These are phyloP conservation scores for Helicocarpus griseus DNA, from an alignment of 2,329 filamentous ascomycete species.

Conservation along the genomic window DNA sequence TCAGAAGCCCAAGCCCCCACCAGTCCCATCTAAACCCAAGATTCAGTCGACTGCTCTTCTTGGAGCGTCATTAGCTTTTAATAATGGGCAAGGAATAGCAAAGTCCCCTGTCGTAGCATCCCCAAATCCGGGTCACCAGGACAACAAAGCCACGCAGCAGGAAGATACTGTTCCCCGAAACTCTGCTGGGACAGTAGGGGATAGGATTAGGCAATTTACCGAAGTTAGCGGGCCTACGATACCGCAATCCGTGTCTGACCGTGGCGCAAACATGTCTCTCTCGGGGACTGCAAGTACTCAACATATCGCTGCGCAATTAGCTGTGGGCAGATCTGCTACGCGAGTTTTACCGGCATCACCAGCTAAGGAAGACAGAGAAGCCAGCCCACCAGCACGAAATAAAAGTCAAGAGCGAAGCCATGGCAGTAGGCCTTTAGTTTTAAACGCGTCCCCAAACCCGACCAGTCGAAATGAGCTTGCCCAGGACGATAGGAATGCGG, in stretches of 20 bases:
- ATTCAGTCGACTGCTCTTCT: slow-evolving; percentile 20
- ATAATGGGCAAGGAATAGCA: slow-evolving; percentile 16
- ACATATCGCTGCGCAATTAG: slow-evolving; percentile 27
- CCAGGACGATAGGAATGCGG: neutral
- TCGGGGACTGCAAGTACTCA: slow-evolving; percentile 18
- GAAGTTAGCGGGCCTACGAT: slow-evolving; percentile 13
- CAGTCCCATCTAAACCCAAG: neutral
- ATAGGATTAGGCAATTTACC: slow-evolving; percentile 28
- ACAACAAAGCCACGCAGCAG: slow-evolving; percentile 10
- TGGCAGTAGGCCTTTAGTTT: neutral
- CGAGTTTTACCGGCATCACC: neutral
- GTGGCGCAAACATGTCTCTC: slow-evolving; percentile 9
- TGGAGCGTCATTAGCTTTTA: slow-evolving; percentile 30
- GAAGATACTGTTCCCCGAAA: slow-evolving; percentile 19
- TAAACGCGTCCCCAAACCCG: neutral
- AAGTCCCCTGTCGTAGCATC: slow-evolving; percentile 12
- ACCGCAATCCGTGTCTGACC: slow-evolving; percentile 8
- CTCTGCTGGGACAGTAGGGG: slow-evolving; percentile 27
- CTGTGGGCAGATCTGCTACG: slow-evolving; percentile 20
- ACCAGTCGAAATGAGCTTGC: neutral
- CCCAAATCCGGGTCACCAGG: slow-evolving; percentile 9
- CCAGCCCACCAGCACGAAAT: neutral
- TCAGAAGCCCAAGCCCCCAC: neutral
- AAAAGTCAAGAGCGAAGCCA: neutral
- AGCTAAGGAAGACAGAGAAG: neutral